A percentile compares a stretch with the other conserved stretches of the same genome.
These are phyloP conservation scores for Paramyrothecium sp. DNA, from an alignment of 2,329 filamentous ascomycete species.

Conservation along the genomic window DNA sequence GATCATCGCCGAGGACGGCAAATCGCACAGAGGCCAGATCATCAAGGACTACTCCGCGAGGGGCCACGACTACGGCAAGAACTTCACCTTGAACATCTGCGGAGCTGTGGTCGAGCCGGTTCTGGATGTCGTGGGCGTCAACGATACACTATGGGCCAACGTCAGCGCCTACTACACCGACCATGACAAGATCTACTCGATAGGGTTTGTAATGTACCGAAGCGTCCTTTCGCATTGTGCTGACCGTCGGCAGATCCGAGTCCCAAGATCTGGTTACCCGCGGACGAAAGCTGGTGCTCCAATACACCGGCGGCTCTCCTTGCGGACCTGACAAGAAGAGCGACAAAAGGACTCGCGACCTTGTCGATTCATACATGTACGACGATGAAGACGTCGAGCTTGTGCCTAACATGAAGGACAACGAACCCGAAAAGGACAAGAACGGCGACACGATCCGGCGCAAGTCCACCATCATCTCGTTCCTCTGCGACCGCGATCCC, in stretches of 20 bases:
- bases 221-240: neutral
- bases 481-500: constrained; percentile 86
- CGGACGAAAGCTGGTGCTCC: constrained; percentile 73
- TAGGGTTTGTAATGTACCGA: constrained; percentile 59
- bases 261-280: constrained; percentile 54
- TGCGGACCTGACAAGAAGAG: constrained; percentile 53
- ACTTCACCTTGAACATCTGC: constrained; percentile 85
- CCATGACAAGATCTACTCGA: constrained; percentile 66
- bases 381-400: constrained; percentile 23
- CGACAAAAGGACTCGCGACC: constrained; percentile 28
- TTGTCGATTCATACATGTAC: constrained; percentile 23
- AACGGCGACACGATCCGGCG: constrained; percentile 35
- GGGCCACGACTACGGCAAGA: constrained; percentile 75
- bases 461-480: constrained; percentile 87
- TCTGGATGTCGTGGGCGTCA: constrained; percentile 62
- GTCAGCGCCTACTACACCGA: constrained; percentile 76
- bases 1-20: constrained; percentile 39
- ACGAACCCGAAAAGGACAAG: constrained; percentile 27
- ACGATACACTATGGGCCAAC: constrained; percentile 63
- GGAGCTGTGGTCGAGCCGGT: constrained; percentile 68
- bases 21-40: constrained; percentile 36
- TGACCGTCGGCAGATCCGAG: constrained; percentile 32
- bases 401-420: constrained; percentile 5
- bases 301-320: constrained; percentile 75
- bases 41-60: constrained; percentile 59